Evolutionary conservation across 257 asterid genomes (phyloP).

Genomic region (Marsdenia floribunda): DNA sequence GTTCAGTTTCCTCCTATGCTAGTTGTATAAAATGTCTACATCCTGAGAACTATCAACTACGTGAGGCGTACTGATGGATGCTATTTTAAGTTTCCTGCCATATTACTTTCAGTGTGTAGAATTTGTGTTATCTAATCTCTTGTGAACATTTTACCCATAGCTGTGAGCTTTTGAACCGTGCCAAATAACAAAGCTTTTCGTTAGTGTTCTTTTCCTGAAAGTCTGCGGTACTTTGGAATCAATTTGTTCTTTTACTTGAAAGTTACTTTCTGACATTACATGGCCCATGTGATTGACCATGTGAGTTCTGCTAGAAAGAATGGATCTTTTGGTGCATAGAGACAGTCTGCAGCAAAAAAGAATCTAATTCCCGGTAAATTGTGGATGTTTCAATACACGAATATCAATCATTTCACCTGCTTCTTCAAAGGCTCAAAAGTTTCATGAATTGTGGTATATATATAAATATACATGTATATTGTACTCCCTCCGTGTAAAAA

Average conservation of each 20-base stretch:
- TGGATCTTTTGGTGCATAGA: neutral
- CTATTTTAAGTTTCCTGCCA: neutral
- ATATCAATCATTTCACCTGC: slow-evolving; percentile 25
- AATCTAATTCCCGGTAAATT: slow-evolving; percentile 24
- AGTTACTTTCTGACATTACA: slow-evolving; percentile 19
- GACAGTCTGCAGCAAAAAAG: neutral
- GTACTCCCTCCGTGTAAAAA: too few species aligned
- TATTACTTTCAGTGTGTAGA: neutral
- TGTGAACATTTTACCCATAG: neutral
- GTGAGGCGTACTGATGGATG: neutral
- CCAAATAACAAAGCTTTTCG: neutral
- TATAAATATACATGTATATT: too few species aligned
- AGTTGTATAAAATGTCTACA: neutral
- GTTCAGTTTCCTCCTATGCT: neutral
- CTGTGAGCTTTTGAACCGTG: neutral
- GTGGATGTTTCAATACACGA: neutral
- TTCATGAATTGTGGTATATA: neutral
- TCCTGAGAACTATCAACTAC: neutral
- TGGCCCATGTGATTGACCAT: slow-evolving; percentile 29
- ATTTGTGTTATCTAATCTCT: neutral
- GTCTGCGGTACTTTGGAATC: neutral
- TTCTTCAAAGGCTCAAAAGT: slow-evolving; percentile 10
- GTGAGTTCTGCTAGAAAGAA: slow-evolving; percentile 20
- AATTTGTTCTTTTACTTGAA: slow-evolving; percentile 15
- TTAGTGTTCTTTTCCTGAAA: slow-evolving; percentile 1